Evolutionary conservation across 1,284 basidiomycete species (phyloP), one percentile per base, ranked within the genome.

Genomic region (Xerocomus nothofagi): DNA sequence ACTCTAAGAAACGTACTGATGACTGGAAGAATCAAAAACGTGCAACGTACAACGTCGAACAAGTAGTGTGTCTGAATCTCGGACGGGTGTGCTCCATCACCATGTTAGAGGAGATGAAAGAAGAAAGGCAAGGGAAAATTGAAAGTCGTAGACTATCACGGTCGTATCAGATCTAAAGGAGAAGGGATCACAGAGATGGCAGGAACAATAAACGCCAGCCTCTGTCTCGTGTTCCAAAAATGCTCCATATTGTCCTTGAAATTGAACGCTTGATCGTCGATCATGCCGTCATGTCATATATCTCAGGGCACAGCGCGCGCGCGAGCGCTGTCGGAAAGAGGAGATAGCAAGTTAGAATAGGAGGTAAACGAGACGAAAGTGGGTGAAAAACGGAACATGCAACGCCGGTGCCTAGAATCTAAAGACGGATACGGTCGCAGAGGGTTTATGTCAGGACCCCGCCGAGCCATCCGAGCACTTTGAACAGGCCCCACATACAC

Each of bases 401-500:
- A 33, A 38, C 17, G 20, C 15, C 17, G 17, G 12, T 34, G 14
- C 27, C 23, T 6, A 26, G 24, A 42, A 21, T 37, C 5, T 15
- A 9, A n/a, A 11, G 15, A 21, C 9, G 3, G 29, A 26, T 12
- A 29, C 12, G 36, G 24, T 23, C 27, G n/a, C 27, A 36, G 27
- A 40, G 10, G 1, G 29, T 3, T 50, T 39, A 66, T 43, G 46
- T 57, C 36, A 64, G 31, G n/a, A 58, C 24, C 27, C 44, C 17
- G 23, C 55, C 63, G 2, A 66, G 38, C 65, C 55, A 69, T 12
- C 65, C 65, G 5, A 80, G 60, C 15, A 72, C 49, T 57, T 75
- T 84, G 68, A 88, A 76, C 56, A 88, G 78, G 6, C 77, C 82
- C 77, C 88, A 88, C 44, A 96, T 77, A 60, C 90, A 85, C 1